phyloP scores from a whole-genome alignment of 2,329 filamentous ascomycete species.

The Escovopsis sp. region DNA sequence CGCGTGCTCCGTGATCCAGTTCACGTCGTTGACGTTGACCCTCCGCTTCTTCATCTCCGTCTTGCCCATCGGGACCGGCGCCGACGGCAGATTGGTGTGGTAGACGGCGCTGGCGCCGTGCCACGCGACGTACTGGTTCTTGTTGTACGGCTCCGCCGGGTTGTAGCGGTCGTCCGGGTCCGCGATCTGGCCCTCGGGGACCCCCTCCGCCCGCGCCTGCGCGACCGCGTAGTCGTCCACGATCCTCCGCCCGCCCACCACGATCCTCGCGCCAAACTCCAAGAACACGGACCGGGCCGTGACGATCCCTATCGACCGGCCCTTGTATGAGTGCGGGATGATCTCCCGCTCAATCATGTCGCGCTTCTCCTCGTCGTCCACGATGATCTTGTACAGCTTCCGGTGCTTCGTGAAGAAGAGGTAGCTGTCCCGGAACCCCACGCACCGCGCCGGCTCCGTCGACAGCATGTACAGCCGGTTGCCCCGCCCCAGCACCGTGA shows the following conservation, averaged over 20 bases:
- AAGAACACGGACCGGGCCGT: constrained; percentile 93
- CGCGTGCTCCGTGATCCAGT: constrained; percentile 95
- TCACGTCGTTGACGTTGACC: constrained; percentile 79
- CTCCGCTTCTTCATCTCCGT: constrained; percentile 69
- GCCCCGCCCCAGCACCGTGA: constrained; percentile 73
- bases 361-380: constrained; percentile 91
- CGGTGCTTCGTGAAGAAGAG: constrained; percentile 98
- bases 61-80: constrained; percentile 64
- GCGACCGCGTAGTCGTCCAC: constrained; percentile 80
- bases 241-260: constrained; percentile 78
- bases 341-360: constrained; percentile 92
- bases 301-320: constrained; percentile 89
- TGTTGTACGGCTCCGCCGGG: constrained; percentile 80
- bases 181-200: constrained; percentile 75
- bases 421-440: constrained; percentile 95
- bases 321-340: constrained; percentile 97
- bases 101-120: constrained; percentile 94
- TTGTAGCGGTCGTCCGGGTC: constrained; percentile 76
- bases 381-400: constrained; percentile 93
- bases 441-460: constrained; percentile 89
- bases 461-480: constrained; percentile 94
- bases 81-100: constrained; percentile 63
- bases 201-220: constrained; percentile 59
- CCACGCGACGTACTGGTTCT: constrained; percentile 98
- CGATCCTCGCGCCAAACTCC: constrained; percentile 87